phyloP scores from a whole-genome alignment of 2,329 filamentous ascomycete species.

The Metarhizium humberi region DNA sequence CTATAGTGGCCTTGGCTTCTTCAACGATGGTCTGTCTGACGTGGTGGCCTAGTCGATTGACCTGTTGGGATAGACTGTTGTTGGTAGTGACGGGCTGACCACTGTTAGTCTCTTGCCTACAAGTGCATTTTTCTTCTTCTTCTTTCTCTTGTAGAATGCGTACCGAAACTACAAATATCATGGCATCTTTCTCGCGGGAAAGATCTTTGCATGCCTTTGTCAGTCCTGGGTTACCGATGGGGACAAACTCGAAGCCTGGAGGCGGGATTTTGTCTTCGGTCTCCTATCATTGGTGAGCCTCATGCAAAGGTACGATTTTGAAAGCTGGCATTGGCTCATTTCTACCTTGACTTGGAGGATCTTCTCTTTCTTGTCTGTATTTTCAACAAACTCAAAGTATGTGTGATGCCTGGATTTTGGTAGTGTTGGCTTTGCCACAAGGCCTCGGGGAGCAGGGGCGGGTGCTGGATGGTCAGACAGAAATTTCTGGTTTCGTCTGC shows the following conservation, averaged over 20 bases:
- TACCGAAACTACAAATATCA: constrained; percentile 61
- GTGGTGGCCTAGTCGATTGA: constrained; percentile 52
- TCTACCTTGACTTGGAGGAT: constrained; percentile 54
- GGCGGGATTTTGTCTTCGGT: constrained; percentile 43
- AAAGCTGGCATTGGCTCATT: constrained; percentile 11
- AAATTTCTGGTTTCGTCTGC: constrained; percentile 21
- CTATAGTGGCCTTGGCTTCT: constrained; percentile 32
- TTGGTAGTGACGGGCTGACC: constrained; percentile 18
- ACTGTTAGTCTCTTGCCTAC: constrained; percentile 1
- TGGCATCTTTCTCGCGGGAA: constrained; percentile 50
- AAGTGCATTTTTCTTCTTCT: neutral
- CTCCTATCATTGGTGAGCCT: constrained; percentile 33
- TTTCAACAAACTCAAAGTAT: constrained; percentile 56
- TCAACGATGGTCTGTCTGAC: constrained; percentile 51
- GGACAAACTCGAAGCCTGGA: constrained; percentile 53
- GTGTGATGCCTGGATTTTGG: constrained; percentile 48
- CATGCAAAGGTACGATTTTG: constrained; percentile 7
- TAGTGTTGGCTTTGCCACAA: constrained; percentile 28
- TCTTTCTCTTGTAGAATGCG: neutral
- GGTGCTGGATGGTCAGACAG: constrained; percentile 24
- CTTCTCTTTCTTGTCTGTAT: constrained; percentile 55
- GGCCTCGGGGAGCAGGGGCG: constrained; percentile 22
- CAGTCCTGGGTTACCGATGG: constrained; percentile 51
- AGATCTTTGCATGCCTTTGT: constrained; percentile 55
- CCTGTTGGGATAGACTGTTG: constrained; percentile 38